Conservation (phyloP, 2,329 filamentous ascomycete species). For the Pseudocercospora macadamiae region DNA sequence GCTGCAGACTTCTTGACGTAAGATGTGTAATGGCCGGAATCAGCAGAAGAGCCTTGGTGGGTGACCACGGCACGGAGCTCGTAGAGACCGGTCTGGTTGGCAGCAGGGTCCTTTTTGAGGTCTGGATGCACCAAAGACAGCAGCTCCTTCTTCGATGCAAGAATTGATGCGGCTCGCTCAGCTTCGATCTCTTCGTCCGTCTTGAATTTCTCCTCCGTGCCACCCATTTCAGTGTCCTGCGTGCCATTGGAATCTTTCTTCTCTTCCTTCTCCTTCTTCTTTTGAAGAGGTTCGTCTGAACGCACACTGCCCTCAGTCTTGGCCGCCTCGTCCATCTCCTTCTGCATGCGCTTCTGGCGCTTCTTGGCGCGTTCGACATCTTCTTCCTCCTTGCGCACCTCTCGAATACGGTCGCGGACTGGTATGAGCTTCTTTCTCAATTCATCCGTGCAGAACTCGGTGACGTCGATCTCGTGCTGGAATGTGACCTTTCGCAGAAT, state of each 20-base stretch:
- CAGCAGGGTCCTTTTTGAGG: constrained; percentile 74
- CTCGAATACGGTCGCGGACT: constrained; percentile 93
- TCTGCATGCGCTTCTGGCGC: constrained; percentile 74
- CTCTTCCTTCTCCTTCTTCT: constrained; percentile 78
- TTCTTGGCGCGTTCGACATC: constrained; percentile 91
- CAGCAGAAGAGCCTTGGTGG: constrained; percentile 93
- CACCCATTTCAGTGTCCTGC: constrained; percentile 73
- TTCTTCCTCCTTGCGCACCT: constrained; percentile 91
- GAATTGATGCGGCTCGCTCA: constrained; percentile 74
- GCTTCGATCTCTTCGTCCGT: constrained; percentile 91
- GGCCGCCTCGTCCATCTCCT: constrained; percentile 56
- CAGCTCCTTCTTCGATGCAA: constrained; percentile 85
- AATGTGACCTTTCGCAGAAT: constrained; percentile 99
- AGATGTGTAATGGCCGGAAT: constrained; percentile 96
- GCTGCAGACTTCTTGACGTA: constrained; percentile 94
- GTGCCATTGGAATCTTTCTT: constrained; percentile 51
- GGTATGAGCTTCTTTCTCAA: constrained; percentile 81
- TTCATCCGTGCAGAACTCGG: constrained; percentile 94
- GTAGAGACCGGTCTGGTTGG: constrained; percentile 93
- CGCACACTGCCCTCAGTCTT: constrained; percentile 38
- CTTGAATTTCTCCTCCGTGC: constrained; percentile 83
- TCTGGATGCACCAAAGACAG: constrained; percentile 74
- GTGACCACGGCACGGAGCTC: constrained; percentile 93
- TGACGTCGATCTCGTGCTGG: constrained; percentile 85
- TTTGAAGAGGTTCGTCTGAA: constrained; percentile 72